Percentiles rank a stretch among this genome's conserved stretches.
phyloP scores from a whole-genome alignment of 1,139 yeast species.

The Kodamaea arcana region DNA sequence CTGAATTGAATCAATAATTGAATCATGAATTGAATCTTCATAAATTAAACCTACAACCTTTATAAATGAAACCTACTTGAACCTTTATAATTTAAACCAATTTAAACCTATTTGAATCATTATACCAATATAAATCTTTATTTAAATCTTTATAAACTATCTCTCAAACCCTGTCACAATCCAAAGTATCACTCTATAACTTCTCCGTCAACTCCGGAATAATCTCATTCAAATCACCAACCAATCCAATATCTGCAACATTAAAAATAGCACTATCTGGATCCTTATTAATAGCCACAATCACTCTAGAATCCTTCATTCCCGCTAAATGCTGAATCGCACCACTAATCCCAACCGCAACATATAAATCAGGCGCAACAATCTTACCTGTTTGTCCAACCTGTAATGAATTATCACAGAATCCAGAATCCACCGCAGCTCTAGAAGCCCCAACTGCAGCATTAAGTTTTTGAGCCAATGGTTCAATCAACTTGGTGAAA shows the following conservation, averaged over 20 bases:
- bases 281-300: constrained; percentile 93
- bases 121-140: too few species aligned
- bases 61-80: too few species aligned
- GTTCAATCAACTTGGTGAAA: constrained; percentile 72
- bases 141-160: too few species aligned
- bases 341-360: constrained; percentile 93
- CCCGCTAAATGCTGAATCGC: constrained; percentile 99
- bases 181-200: too few species aligned
- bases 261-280: constrained; percentile 92
- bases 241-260: constrained; percentile 85
- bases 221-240: constrained; percentile 80
- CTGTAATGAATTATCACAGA: constrained; percentile 94
- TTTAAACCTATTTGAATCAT: too few species aligned
- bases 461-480: constrained; percentile 77
- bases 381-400: constrained; percentile 98
- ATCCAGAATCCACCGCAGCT: constrained; percentile 96
- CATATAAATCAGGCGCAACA: constrained; percentile 91
- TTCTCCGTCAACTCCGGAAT: constrained; percentile 85
- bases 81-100: too few species aligned
- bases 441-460: constrained; percentile 98
- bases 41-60: too few species aligned
- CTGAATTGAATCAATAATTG: too few species aligned
- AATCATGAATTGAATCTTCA: too few species aligned
- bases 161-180: too few species aligned
- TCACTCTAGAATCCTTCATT: constrained; percentile 92